Base-by-base conservation (phyloP, 2,329 filamentous ascomycete species). In the Fusarium illudens region DNA sequence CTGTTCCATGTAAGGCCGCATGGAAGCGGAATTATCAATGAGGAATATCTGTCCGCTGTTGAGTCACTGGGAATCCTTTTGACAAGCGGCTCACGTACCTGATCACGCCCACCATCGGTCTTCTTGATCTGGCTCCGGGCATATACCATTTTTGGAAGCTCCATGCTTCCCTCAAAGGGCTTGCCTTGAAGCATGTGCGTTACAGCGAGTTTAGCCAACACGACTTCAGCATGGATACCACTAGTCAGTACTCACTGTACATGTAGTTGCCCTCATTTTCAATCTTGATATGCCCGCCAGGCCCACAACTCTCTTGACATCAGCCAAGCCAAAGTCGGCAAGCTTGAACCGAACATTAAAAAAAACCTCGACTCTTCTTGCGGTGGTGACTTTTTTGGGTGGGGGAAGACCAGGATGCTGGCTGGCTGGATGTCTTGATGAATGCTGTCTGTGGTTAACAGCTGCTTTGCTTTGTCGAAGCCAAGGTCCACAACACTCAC, bases 401-500 rank as follows among this genome's bases (percentile, higher is more conserved):
- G 29, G 0, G 55, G 57, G 12, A 70, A 70, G 0, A 70, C 65
- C 0, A 70, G 9, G 6, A 70, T 68, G 10, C 68, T 70, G 4
- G 15, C 48, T 2, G 62, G 65, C 9, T 69, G 56, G 4, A 70
- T 68, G 5, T 68, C 60, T 7, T 60, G 58, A 8, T 69, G 64
- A 3, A 56, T 29, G 2, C 66, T 64, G 10, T 2, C 1, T 2
- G 4, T n/a, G 3, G 19, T 60, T 6, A 27, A n/a, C 2, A 44
- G n/a, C n/a, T n/a, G n/a, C n/a, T n/a, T n/a, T n/a, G n/a, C n/a
- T n/a, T n/a, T n/a, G n/a, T n/a, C n/a, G n/a, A n/a, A n/a, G n/a
- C n/a, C n/a, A n/a, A n/a, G n/a, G n/a, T n/a, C n/a, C n/a, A n/a
- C n/a, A n/a, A n/a, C n/a, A n/a, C n/a, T 20, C 17, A 37, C 34